These are phyloP conservation scores for Russula foetens DNA, from an alignment of 768 basidiomycete genomes.

Conservation along the genomic window DNA sequence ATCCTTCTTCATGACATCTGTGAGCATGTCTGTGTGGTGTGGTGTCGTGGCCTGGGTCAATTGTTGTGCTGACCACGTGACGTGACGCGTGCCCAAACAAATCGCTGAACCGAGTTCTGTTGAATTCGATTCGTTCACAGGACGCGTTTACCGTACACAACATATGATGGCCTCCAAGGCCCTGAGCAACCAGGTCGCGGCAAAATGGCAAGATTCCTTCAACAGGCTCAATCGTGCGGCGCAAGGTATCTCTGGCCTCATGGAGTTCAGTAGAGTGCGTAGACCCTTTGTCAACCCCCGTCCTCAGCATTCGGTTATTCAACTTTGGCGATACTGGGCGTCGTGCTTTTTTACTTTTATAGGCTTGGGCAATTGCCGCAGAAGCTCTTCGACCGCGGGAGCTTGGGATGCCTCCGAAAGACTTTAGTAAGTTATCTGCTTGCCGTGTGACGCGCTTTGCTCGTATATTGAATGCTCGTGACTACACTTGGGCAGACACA, in stretches of 20 bases:
- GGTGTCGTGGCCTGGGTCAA: too few species aligned
- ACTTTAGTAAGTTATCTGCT: constrained; percentile 24
- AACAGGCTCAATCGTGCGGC: constrained; percentile 49
- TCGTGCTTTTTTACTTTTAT: background rate
- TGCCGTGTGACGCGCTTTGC: background rate
- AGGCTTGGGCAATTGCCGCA: constrained; percentile 49
- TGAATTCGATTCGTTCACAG: background rate
- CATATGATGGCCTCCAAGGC: constrained; percentile 49
- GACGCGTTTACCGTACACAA: background rate
- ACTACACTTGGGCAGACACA: constrained; percentile 32
- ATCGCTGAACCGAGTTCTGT: too few species aligned
- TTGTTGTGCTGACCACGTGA: too few species aligned
- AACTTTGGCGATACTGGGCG: background rate
- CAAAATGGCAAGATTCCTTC: constrained; percentile 69
- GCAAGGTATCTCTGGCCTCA: constrained; percentile 55
- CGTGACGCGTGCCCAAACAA: too few species aligned
- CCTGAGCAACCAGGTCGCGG: constrained; percentile 53
- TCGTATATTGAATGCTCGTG: background rate
- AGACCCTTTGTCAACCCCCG: background rate
- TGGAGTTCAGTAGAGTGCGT: constrained; percentile 50
- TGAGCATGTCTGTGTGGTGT: too few species aligned
- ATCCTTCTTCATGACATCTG: too few species aligned
- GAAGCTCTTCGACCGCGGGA: constrained; percentile 48
- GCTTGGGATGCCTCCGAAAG: constrained; percentile 31
- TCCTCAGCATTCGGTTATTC: background rate